A percentile compares a stretch with the other conserved stretches of the same genome.
phyloP scores from a whole-genome alignment of 441 rosid genomes.

The Gossypium davidsonii region DNA sequence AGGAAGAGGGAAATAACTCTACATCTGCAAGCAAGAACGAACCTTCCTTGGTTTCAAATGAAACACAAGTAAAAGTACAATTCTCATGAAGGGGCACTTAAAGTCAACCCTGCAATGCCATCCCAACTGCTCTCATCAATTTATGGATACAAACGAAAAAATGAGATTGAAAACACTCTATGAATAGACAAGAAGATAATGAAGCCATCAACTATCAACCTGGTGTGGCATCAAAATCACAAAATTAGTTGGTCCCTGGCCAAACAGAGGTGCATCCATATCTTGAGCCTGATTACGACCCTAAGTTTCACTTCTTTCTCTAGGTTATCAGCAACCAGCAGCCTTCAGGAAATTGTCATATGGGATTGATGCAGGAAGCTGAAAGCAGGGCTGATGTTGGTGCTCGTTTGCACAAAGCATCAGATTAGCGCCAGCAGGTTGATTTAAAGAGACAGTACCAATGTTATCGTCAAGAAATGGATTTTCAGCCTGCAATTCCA shows the following conservation, averaged over 20 bases:
- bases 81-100: constrained; percentile 2
- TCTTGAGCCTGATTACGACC: neutral
- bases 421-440: constrained; percentile 18
- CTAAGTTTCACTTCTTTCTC: neutral
- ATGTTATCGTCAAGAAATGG: constrained; percentile 43
- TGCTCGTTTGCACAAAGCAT: constrained; percentile 43
- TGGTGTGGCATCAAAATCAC: neutral
- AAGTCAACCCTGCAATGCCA: neutral
- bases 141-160: neutral
- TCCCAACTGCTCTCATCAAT: neutral
- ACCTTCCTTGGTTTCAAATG: neutral
- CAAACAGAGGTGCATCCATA: neutral
- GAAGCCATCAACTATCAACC: neutral
- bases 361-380: constrained; percentile 67
- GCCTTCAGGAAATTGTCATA: constrained; percentile 69
- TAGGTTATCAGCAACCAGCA: constrained; percentile 53
- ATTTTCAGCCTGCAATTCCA: constrained; percentile 42
- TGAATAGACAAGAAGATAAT: neutral
- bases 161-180: neutral
- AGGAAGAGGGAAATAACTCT: neutral
- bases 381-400: constrained; percentile 50
- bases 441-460: constrained; percentile 22
- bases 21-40: neutral
- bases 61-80: constrained; percentile 2
- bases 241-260: neutral